phyloP scores from a whole-genome alignment of 176 grass and related monocot genomes.

The Aegilops bicornis region DNA sequence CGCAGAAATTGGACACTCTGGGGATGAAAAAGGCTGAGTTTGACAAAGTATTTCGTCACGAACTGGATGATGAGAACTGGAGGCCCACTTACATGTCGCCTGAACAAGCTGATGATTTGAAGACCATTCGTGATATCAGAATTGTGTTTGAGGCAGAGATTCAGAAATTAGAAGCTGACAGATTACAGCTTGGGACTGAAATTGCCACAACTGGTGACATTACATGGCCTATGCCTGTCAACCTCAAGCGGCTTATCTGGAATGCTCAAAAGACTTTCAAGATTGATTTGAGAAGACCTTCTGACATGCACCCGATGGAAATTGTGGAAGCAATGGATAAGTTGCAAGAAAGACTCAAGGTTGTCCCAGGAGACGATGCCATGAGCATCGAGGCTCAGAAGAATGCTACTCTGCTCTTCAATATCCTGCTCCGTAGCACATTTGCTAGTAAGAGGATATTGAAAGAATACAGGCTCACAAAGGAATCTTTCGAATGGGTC shows the following conservation, averaged over 20 bases:
- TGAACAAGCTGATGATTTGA: constrained; percentile 91
- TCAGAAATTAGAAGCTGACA: constrained; percentile 89
- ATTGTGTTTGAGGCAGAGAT: constrained; percentile 97
- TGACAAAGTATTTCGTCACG: constrained; percentile 69
- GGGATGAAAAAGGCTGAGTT: constrained; percentile 90
- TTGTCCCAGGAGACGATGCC: constrained; percentile 94
- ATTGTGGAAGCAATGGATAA: constrained; percentile 99
- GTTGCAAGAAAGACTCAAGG: constrained; percentile 91
- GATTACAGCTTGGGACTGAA: constrained; percentile 84
- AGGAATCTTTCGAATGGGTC: constrained; percentile 99
- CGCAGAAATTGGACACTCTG: constrained; percentile 83
- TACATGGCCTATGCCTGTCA: constrained; percentile 88
- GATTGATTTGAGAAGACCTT: constrained; percentile 89
- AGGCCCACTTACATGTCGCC: constrained; percentile 90
- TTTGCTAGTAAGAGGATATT: constrained; percentile 95
- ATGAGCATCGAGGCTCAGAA: constrained; percentile 97
- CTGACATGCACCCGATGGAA: constrained; percentile 98
- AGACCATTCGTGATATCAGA: constrained; percentile 83
- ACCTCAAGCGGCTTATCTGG: constrained; percentile 94
- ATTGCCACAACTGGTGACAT: constrained; percentile 89
- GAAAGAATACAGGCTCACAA: constrained; percentile 88
- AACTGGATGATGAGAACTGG: constrained; percentile 87
- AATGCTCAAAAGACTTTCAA: constrained; percentile 99
- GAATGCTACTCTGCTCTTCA: constrained; percentile 93
- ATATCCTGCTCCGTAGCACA: constrained; percentile 91